phyloP scores from a whole-genome alignment of 2,329 filamentous ascomycete species.

The Talaromyces albobiverticillius region DNA sequence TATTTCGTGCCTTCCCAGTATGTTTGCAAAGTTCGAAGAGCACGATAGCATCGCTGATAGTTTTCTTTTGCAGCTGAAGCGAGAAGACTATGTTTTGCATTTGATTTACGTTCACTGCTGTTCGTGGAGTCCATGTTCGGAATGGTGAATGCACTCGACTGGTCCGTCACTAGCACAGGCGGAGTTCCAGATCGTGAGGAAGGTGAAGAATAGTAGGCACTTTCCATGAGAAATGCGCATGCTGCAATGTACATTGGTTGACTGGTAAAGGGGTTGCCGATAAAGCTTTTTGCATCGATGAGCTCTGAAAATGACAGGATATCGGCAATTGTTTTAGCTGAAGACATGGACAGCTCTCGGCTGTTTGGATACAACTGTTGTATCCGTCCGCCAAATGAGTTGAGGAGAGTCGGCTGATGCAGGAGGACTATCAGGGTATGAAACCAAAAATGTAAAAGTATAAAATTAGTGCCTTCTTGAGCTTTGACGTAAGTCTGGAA shows the following conservation, averaged over 20 bases:
- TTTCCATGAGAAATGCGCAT: slow-evolving; percentile 84
- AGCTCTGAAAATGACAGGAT: slow-evolving; percentile 83
- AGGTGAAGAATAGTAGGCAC: slow-evolving; percentile 65
- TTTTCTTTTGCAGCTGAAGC: slow-evolving; percentile 81
- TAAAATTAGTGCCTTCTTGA: slow-evolving; percentile 81
- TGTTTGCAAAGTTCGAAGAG: slow-evolving; percentile 72
- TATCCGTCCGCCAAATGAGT: slow-evolving; percentile 68
- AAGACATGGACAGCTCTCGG: slow-evolving; percentile 78
- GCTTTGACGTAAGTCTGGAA: slow-evolving; percentile 80
- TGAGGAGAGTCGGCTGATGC: slow-evolving; percentile 78
- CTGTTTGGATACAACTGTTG: slow-evolving; percentile 76
- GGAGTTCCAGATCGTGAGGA: slow-evolving; percentile 61
- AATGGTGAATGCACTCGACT: slow-evolving; percentile 35
- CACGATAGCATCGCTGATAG: slow-evolving; percentile 83
- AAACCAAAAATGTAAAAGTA: slow-evolving; percentile 85
- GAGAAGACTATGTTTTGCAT: slow-evolving; percentile 68
- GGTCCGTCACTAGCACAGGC: slow-evolving; percentile 31
- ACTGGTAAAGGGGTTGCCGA: slow-evolving; percentile 84
- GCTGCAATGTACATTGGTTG: slow-evolving; percentile 91
- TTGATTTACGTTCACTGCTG: slow-evolving; percentile 30
- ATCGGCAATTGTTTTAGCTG: slow-evolving; percentile 86
- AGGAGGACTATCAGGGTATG: slow-evolving; percentile 81
- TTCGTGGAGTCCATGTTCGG: slow-evolving; percentile 29
- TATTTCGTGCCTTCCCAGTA: slow-evolving; percentile 89
- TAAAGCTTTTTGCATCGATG: slow-evolving; percentile 79